A percentile compares a stretch with the other conserved stretches of the same genome.
Conservation (phyloP, 345 rosid species). For the Boechera divaricarpa region DNA sequence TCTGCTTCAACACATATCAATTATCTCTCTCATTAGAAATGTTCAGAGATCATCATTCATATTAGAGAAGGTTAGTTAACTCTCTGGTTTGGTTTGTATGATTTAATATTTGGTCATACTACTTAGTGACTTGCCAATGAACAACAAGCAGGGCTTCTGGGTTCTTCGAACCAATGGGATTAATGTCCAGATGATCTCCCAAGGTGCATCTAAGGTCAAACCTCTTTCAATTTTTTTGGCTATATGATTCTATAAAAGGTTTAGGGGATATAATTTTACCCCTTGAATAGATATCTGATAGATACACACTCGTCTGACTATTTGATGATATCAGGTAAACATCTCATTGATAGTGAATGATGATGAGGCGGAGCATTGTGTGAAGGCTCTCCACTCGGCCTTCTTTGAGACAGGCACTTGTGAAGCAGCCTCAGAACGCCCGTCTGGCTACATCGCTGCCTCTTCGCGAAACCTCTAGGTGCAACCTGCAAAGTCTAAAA, state of each 20-base stretch:
- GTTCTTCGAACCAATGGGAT: constrained; percentile 78
- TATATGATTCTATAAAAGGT: not conserved
- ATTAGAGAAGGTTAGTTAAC: constrained; percentile 69
- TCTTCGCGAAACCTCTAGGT: constrained; percentile 3
- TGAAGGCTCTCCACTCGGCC: constrained; percentile 75
- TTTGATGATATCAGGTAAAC: constrained; percentile 63
- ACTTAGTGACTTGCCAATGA: not conserved
- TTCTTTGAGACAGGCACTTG: constrained; percentile 61
- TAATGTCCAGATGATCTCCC: constrained; percentile 92
- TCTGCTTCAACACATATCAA: constrained; percentile 73
- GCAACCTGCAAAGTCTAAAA: constrained; percentile 8
- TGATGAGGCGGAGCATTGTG: constrained; percentile 78
- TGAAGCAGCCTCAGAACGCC: not conserved
- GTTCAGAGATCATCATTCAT: constrained; percentile 80
- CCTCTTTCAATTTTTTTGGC: not conserved
- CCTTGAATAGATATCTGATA: not conserved
- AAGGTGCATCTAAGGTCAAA: constrained; percentile 59
- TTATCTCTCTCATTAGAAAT: constrained; percentile 87
- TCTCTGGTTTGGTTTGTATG: not conserved
- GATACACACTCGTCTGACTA: constrained; percentile 6
- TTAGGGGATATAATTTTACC: not conserved
- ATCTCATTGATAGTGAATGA: constrained; percentile 81
- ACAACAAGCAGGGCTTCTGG: constrained; percentile 59
- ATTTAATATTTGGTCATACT: not conserved
- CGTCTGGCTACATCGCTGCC: constrained; percentile 18